A percentile compares a stretch with the other conserved stretches of the same genome.
phyloP scores from a whole-genome alignment of 2,329 filamentous ascomycete genomes.

The Septoria petroselini region DNA sequence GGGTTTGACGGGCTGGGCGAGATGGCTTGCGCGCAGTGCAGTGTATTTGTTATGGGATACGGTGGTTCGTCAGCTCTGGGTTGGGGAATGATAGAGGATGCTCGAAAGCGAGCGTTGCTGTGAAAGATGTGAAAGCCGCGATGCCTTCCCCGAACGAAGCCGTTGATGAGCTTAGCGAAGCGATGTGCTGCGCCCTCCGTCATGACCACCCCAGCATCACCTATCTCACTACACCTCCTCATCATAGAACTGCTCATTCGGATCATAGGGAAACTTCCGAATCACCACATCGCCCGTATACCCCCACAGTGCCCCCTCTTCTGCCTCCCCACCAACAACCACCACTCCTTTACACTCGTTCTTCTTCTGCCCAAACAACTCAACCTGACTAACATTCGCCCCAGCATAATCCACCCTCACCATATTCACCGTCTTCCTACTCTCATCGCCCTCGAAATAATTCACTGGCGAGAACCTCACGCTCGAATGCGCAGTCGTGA shows the following conservation, averaged over 20 bases:
- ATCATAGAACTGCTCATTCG: slow-evolving; percentile 37
- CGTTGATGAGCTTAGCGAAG: too few species aligned
- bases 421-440: slow-evolving; percentile 43
- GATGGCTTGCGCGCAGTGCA: background rate
- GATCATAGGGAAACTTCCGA: slow-evolving; percentile 42
- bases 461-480: slow-evolving; percentile 48
- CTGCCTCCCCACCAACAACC: background rate
- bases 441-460: slow-evolving; percentile 44
- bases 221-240: too few species aligned
- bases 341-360: background rate
- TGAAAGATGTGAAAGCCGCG: too few species aligned
- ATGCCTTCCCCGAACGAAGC: too few species aligned
- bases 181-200: too few species aligned
- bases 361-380: slow-evolving; percentile 37
- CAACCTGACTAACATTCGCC: slow-evolving; percentile 33
- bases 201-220: too few species aligned
- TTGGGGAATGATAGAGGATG: too few species aligned
- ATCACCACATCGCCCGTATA: slow-evolving; percentile 41
- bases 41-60: too few species aligned
- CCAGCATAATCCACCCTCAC: slow-evolving; percentile 42
- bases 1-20: too few species aligned
- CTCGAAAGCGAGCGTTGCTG: too few species aligned
- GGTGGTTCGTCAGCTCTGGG: too few species aligned
- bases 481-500: slow-evolving; percentile 48
- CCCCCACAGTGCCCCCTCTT: slow-evolving; percentile 25